Evolutionary conservation across 108 stramenopile genomes (phyloP).

Genomic region (Cylindrotheca fusiformis): DNA sequence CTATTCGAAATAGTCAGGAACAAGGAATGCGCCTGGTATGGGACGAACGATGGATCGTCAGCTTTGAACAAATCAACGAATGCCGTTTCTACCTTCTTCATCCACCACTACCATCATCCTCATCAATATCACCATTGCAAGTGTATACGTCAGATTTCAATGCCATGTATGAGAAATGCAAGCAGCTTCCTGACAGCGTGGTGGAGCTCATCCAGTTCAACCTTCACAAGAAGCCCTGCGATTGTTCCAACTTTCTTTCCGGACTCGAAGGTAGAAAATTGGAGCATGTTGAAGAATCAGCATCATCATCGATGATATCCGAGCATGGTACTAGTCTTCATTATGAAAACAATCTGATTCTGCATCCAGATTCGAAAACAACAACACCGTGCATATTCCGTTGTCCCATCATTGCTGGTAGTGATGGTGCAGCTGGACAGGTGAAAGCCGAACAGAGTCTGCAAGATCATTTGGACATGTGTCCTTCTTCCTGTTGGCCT

Average conservation of each 20-base stretch:
- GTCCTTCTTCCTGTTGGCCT: no score
- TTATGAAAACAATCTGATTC: not conserved
- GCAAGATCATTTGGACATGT: not conserved
- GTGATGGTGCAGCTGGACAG: not conserved
- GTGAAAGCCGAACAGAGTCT: not conserved
- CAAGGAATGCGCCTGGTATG: conserved; percentile 47
- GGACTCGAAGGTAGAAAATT: not conserved
- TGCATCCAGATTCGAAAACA: conserved; percentile 2
- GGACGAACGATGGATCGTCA: conserved; percentile 31
- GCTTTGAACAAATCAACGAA: conserved; percentile 4
- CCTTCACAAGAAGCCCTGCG: conserved; percentile 40
- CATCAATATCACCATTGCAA: no score
- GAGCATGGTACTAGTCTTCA: not conserved
- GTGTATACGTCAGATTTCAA: not conserved
- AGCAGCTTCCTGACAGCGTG: conserved; percentile 3
- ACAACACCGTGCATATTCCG: conserved; percentile 6
- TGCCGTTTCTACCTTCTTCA: conserved; percentile 8
- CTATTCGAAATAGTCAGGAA: conserved; percentile 47
- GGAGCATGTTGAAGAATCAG: conserved; percentile 1
- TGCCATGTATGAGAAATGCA: not conserved
- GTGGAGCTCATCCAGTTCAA: conserved; percentile 42
- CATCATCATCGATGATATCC: not conserved
- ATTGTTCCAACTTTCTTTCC: conserved; percentile 27
- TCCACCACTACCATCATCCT: no score
- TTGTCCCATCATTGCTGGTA: not conserved